phyloP scores from a whole-genome alignment of 805 yeast genomes.

The Saccharomycopsis sp. region DNA sequence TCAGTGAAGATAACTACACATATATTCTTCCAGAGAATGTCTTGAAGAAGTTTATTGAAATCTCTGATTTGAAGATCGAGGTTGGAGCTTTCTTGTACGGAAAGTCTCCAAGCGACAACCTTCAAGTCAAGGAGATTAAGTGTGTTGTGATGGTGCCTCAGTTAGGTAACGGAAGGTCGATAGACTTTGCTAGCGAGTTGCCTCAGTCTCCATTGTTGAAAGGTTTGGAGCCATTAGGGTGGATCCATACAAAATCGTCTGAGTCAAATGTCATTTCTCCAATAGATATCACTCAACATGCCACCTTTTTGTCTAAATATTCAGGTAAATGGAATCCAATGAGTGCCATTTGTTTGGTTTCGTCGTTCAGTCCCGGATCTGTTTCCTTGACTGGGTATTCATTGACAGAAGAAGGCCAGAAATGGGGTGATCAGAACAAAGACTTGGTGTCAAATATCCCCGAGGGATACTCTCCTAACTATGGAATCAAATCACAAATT shows the following conservation, averaged over 20 bases:
- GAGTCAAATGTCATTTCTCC: slow-evolving; percentile 62
- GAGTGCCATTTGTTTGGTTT: slow-evolving; percentile 50
- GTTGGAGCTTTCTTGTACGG: slow-evolving; percentile 82
- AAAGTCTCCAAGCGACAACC: slow-evolving; percentile 63
- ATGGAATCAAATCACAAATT: slow-evolving; percentile 59
- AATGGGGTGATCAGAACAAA: slow-evolving; percentile 68
- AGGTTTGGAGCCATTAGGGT: slow-evolving; percentile 77
- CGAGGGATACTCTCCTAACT: slow-evolving; percentile 57
- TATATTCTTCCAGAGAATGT: slow-evolving; percentile 80
- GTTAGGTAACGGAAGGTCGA: slow-evolving; percentile 61
- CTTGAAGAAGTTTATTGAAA: slow-evolving; percentile 66
- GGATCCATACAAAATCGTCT: slow-evolving; percentile 85
- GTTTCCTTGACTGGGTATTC: slow-evolving; percentile 65
- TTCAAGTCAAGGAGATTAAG: slow-evolving; percentile 68
- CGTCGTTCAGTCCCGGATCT: slow-evolving; percentile 77
- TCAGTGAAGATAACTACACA: slow-evolving; percentile 50
- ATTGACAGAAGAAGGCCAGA: slow-evolving; percentile 55
- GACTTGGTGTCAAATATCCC: slow-evolving; percentile 53
- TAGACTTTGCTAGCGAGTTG: slow-evolving; percentile 49
- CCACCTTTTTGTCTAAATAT: slow-evolving; percentile 31
- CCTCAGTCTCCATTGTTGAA: slow-evolving; percentile 38
- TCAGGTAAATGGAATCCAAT: slow-evolving; percentile 32
- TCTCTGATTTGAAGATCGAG: slow-evolving; percentile 75
- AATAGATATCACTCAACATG: slow-evolving; percentile 58
- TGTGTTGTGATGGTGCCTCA: slow-evolving; percentile 83